Percentiles rank a stretch among this genome's conserved stretches.
Conservation (phyloP, 2,329 filamentous ascomycete genomes). For the Hypoxylon sp. region DNA sequence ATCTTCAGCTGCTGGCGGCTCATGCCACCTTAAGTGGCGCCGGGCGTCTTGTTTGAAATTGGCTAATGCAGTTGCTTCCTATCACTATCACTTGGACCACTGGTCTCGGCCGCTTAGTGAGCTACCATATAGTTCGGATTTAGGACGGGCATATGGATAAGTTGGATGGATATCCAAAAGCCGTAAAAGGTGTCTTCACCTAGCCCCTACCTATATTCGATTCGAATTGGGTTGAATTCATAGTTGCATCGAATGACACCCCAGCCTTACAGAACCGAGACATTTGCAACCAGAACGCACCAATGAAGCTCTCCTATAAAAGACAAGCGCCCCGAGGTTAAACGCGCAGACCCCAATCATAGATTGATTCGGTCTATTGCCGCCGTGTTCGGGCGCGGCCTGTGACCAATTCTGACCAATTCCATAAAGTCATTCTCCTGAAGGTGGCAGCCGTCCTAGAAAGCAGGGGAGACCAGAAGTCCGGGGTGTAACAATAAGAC, state of each 20-base stretch:
- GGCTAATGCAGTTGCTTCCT: slow-evolving; percentile 21
- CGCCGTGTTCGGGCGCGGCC: neutral
- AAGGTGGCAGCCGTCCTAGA: neutral
- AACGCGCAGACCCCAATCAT: neutral
- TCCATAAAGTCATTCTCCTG: neutral
- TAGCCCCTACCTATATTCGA: neutral
- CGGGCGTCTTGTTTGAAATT: slow-evolving; percentile 2
- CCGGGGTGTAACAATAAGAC: neutral
- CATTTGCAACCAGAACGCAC: neutral
- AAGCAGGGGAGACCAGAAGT: neutral
- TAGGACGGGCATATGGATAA: neutral
- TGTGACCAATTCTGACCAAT: neutral
- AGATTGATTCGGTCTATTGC: neutral
- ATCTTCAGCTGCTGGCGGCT: slow-evolving; percentile 9
- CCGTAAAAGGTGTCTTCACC: neutral
- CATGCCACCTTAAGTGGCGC: slow-evolving; percentile 18
- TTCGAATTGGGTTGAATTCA: neutral
- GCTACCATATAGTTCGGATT: slow-evolving; percentile 5
- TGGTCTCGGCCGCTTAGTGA: slow-evolving; percentile 6
- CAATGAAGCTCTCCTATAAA: neutral
- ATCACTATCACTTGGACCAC: slow-evolving; percentile 17
- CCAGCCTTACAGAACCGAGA: neutral
- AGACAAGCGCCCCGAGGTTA: neutral
- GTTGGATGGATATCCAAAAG: neutral
- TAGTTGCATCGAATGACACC: neutral